A percentile compares a stretch with the other conserved stretches of the same genome.
Evolutionary conservation across 345 rosid genomes (phyloP).

Genomic region (Pseudoturritis turrita): DNA sequence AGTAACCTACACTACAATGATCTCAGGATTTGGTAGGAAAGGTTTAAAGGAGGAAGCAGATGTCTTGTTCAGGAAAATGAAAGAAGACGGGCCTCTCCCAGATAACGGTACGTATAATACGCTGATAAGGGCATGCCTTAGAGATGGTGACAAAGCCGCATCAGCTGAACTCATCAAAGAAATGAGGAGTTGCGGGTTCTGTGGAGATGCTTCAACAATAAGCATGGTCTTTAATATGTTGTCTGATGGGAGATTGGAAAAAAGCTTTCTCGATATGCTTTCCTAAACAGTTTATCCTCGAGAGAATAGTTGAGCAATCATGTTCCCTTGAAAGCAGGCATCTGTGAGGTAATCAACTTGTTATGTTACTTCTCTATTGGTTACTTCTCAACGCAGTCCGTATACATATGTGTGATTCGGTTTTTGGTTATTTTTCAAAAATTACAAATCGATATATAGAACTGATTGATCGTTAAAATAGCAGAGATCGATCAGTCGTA

Average conservation of each 20-base stretch:
- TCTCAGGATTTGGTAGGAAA: slow-evolving; percentile 18
- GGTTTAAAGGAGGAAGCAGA: slow-evolving; percentile 6
- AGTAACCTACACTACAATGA: slow-evolving; percentile 9
- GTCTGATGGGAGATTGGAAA: not conserved
- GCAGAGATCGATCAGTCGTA: not conserved
- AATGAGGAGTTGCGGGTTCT: not conserved
- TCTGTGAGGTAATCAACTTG: not conserved
- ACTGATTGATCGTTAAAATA: too few relatives aligned
- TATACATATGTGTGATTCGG: not conserved
- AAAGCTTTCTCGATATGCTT: not conserved
- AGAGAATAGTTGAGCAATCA: too few relatives aligned
- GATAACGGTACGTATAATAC: not conserved
- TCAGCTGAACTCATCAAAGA: not conserved
- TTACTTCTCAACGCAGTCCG: not conserved
- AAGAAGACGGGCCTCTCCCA: not conserved
- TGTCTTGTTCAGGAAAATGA: slow-evolving; percentile 11
- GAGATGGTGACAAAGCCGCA: not conserved
- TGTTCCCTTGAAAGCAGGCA: not conserved
- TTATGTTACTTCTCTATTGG: too few relatives aligned
- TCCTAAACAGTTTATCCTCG: not conserved
- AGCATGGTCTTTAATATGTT: not conserved
- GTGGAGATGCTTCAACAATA: not conserved
- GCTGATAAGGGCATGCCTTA: not conserved
- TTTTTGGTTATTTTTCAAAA: not conserved
- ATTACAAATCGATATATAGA: not conserved